Evolutionary conservation across 2,329 filamentous ascomycete species (phyloP).

Genomic region (Diaporthe ampelina): DNA sequence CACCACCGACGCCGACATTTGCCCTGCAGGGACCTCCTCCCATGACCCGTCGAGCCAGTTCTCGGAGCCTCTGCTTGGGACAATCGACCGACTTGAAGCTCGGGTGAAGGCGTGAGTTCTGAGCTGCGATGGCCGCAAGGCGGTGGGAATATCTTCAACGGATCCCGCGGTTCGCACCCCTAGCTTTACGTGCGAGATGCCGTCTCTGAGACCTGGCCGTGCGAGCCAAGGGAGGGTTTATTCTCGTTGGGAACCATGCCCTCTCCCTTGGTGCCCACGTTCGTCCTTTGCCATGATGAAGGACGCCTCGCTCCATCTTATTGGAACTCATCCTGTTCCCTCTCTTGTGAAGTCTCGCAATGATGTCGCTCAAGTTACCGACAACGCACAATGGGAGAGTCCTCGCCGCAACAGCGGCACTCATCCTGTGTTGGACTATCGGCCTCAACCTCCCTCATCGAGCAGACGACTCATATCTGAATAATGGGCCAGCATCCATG

Average conservation of each 20-base stretch:
- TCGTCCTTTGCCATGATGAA: neutral
- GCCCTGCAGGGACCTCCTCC: neutral
- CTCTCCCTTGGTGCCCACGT: neutral
- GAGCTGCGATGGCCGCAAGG: neutral
- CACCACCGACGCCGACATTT: neutral
- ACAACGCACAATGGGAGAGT: conserved; percentile 23
- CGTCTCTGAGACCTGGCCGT: neutral
- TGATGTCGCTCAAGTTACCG: conserved; percentile 34
- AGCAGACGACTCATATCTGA: neutral
- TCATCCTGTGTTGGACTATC: conserved; percentile 35
- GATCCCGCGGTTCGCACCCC: neutral
- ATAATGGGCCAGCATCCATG: neutral
- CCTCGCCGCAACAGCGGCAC: conserved; percentile 20
- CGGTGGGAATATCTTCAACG: neutral
- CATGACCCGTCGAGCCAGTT: neutral
- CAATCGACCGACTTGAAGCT: neutral
- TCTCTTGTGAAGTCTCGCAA: conserved; percentile 10
- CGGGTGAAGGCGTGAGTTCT: neutral
- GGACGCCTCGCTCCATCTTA: neutral
- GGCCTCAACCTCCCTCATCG: conserved; percentile 29
- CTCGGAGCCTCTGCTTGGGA: neutral
- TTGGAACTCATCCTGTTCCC: neutral
- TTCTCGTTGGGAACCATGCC: neutral
- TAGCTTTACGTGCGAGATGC: neutral
- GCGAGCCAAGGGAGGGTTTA: conserved; percentile 18